phyloP scores from a whole-genome alignment of 495 filamentous ascomycete species.

The Jackrogersella multiformis region DNA sequence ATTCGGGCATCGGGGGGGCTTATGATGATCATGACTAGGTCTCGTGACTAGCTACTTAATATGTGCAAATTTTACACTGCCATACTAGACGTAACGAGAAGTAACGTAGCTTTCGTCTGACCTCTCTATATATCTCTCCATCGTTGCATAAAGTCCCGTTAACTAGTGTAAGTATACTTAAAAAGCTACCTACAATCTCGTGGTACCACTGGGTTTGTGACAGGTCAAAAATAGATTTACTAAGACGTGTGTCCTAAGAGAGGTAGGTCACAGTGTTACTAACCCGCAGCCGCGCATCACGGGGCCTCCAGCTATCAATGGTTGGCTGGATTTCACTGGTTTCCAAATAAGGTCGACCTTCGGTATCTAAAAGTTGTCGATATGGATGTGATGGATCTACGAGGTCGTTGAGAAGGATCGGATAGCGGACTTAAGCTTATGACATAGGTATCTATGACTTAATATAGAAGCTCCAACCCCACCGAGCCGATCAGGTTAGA shows the following conservation, averaged over 20 bases:
- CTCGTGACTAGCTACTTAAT: neutral
- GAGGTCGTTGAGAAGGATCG: no score
- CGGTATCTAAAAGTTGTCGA: neutral
- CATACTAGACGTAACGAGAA: neutral
- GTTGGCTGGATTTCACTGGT: no score
- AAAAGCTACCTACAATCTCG: neutral
- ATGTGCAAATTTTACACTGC: neutral
- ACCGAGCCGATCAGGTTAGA: neutral
- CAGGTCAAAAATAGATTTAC: no score
- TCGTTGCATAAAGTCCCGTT: neutral
- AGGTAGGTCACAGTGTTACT: no score
- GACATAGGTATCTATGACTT: no score
- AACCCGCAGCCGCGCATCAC: neutral
- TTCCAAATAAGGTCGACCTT: neutral
- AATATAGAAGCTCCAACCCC: no score
- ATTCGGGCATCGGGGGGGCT: no score
- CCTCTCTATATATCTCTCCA: neutral
- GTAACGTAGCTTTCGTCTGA: slow-evolving; percentile 6
- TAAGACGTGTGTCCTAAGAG: no score
- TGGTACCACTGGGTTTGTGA: neutral
- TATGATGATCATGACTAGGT: neutral
- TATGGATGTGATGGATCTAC: no score
- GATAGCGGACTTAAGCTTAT: no score
- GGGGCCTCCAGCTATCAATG: neutral
- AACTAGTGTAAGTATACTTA: no score